These are phyloP conservation scores for Trypethelium eluteriae DNA, from an alignment of 495 filamentous ascomycete genomes.

Conservation along the genomic window DNA sequence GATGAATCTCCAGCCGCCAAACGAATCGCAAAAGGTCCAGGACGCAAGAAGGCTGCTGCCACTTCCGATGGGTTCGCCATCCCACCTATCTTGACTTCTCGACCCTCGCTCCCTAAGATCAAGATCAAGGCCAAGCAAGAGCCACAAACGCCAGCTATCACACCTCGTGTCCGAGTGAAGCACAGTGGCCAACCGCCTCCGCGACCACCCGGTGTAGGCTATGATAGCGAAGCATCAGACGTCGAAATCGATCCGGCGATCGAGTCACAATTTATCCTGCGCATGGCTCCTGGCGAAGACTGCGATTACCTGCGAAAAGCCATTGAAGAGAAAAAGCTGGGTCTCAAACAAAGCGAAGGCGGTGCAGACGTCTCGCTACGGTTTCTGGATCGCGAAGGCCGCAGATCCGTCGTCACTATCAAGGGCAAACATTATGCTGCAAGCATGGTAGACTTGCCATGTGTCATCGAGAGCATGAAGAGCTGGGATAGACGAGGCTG, in stretches of 20 bases:
- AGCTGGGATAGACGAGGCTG: slow-evolving; percentile 86
- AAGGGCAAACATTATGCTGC: slow-evolving; percentile 66
- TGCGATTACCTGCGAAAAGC: slow-evolving; percentile 70
- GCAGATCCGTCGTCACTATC: slow-evolving; percentile 65
- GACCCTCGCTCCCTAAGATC: slow-evolving; percentile 14
- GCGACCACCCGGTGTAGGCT: slow-evolving; percentile 70
- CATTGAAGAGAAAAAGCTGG: slow-evolving; percentile 65
- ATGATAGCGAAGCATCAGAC: slow-evolving; percentile 95
- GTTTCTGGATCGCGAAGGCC: slow-evolving; percentile 65
- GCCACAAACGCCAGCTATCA: slow-evolving; percentile 17
- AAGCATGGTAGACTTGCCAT: slow-evolving; percentile 77
- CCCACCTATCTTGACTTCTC: neutral
- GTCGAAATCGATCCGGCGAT: slow-evolving; percentile 77
- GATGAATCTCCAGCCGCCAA: slow-evolving; percentile 27
- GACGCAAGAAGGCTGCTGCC: neutral
- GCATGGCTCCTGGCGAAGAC: slow-evolving; percentile 77
- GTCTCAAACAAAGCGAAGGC: slow-evolving; percentile 50
- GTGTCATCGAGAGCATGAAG: slow-evolving; percentile 91
- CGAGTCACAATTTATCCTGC: slow-evolving; percentile 79
- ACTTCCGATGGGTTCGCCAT: neutral
- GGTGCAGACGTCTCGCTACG: slow-evolving; percentile 68
- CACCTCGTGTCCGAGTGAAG: slow-evolving; percentile 45
- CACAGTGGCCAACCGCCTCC: slow-evolving; percentile 54
- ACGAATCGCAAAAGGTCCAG: slow-evolving; percentile 21
- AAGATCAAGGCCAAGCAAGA: slow-evolving; percentile 20